Evolutionary conservation across 2,329 filamentous ascomycete genomes (phyloP), one percentile per base, ranked within the genome.

Genomic region (Calonectria fujianensis): DNA sequence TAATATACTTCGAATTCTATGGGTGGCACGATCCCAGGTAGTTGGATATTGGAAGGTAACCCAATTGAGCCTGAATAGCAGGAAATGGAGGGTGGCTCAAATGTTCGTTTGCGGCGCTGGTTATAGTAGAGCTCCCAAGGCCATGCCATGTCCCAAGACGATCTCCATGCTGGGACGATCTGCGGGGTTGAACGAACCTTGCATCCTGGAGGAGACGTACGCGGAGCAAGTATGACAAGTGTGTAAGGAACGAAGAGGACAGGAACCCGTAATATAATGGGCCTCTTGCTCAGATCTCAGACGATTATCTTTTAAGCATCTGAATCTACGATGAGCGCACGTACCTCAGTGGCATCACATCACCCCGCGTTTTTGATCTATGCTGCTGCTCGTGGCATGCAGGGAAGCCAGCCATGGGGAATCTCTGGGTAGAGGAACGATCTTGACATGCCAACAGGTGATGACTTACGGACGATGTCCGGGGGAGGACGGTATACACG

Each of bases 271-370:
- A 45, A 73, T 74, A 76, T 74, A 63, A 72, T 74, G 76, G 73
- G 70, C 67, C 48, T 51, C 59, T 39, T 72, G 16, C 48, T 45
- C 45, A 37, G 48, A 77, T 77, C 61, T 69, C 59, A 72, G 69
- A 69, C 73, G 69, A 74, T 73, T 66, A 68, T 27, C 72, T 66
- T 70, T 70, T 54, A 64, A 69, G 68, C 67, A 63, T 68, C 72
- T 68, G 63, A 63, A 74, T 75, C 70, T 76, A 70, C 68, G 35
- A 77, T 74, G 54, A 73, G 67, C 50, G 51, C 73, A 74, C 68
- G 67, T 74, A 77, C 72, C 63, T 66, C 63, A 61, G 72, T 75
- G 74, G 75, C 68, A 78, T 76, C 75, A 75, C 68, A 78, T 76
- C 75, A 75, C 75, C 75, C 71, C 74, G 75, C 71, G 52, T 76